Conservation (phyloP, 352 stramenopile species). For the Pythium dissimile region DNA sequence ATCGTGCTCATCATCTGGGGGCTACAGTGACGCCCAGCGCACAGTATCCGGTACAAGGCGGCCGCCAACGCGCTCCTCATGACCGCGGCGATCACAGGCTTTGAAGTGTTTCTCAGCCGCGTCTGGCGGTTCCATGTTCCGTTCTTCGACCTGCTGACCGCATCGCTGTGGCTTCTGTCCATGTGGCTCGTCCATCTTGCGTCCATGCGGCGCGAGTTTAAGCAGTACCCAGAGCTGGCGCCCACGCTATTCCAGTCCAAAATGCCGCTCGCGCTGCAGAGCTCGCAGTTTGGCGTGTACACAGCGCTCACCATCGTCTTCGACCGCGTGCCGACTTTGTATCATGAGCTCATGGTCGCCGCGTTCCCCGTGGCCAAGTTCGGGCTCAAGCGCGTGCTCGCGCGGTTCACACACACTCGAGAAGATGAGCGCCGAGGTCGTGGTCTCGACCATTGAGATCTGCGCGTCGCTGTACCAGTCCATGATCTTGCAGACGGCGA, state of each 20-base stretch:
- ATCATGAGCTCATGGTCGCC: conserved; percentile 13
- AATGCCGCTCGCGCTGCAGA: conserved; percentile 2
- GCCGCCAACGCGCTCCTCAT: background rate
- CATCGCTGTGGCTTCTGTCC: background rate
- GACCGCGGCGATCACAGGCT: background rate
- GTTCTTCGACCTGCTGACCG: background rate
- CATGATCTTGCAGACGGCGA: conserved; percentile 16
- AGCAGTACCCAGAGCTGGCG: background rate
- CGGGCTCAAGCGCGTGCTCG: conserved; percentile 10
- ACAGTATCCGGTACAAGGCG: conserved; percentile 2
- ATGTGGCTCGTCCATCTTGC: conserved; percentile 1
- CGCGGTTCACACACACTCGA: background rate
- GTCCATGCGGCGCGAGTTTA: background rate
- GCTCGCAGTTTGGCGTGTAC: conserved; percentile 10
- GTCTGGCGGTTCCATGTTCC: conserved; percentile 17
- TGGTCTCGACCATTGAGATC: conserved; percentile 19
- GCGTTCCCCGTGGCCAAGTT: conserved; percentile 18
- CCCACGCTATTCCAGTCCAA: background rate
- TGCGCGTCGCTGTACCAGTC: conserved; percentile 23
- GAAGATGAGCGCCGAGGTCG: conserved; percentile 14
- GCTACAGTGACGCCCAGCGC: background rate
- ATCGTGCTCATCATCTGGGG: conserved; percentile 7
- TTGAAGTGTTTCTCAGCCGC: background rate
- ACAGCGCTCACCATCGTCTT: conserved; percentile 7
- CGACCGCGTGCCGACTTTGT: background rate